A percentile compares a stretch with the other conserved stretches of the same genome.
These are phyloP conservation scores for Linnemannia schmuckeri DNA, from an alignment of 192 early-diverging fungal species.

Conservation along the genomic window DNA sequence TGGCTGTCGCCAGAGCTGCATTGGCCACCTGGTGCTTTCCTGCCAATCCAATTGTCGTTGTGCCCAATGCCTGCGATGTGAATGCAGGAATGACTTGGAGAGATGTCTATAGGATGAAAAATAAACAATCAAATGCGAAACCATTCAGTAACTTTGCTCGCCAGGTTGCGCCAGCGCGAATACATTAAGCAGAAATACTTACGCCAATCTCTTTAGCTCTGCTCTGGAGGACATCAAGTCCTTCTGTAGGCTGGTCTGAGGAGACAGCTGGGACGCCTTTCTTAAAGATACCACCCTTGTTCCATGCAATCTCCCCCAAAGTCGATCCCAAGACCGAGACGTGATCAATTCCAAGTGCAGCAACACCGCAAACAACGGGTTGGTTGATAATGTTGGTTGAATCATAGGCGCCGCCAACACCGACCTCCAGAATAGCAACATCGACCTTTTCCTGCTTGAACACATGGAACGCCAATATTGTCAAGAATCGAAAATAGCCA, in stretches of 20 bases:
- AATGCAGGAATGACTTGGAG: conserved; percentile 28
- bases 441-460: conserved; percentile 89
- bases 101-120: neutral
- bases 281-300: conserved; percentile 91
- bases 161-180: no score
- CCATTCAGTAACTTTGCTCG: neutral
- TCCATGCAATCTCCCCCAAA: conserved; percentile 82
- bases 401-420: conserved; percentile 89
- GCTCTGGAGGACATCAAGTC: conserved; percentile 73
- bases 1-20: conserved; percentile 81
- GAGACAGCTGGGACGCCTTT: conserved; percentile 76
- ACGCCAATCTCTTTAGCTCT: conserved; percentile 80
- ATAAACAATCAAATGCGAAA: neutral
- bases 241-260: conserved; percentile 77
- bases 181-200: conserved; percentile 10
- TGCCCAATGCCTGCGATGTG: conserved; percentile 22
- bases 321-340: conserved; percentile 78
- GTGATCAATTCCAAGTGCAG: conserved; percentile 87
- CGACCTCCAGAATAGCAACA: conserved; percentile 85
- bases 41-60: conserved; percentile 72
- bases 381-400: conserved; percentile 82
- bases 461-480: conserved; percentile 89
- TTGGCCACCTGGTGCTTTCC: conserved; percentile 91
- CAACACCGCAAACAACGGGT: conserved; percentile 85
- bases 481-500: conserved; percentile 93